Conservation (phyloP, 331 rosid genomes). For the Pyracantha coccinea region DNA sequence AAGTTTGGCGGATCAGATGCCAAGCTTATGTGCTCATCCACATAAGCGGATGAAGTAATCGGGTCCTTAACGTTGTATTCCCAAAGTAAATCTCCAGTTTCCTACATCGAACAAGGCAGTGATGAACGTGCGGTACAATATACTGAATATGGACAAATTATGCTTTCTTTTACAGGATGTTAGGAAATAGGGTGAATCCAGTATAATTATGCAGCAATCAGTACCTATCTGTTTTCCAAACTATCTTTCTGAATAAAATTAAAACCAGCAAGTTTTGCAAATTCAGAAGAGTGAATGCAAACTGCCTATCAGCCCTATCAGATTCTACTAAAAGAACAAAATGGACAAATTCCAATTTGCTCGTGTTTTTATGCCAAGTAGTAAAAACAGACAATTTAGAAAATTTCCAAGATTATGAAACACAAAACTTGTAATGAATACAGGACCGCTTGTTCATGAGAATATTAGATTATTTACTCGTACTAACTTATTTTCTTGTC, state of each 20-base stretch:
- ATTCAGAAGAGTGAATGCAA: too few species aligned
- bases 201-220: neutral
- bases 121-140: neutral
- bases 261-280: neutral
- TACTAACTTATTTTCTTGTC: neutral
- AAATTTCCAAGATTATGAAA: neutral
- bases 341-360: neutral
- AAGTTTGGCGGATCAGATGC: slow-evolving; percentile 26
- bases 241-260: neutral
- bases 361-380: neutral
- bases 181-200: neutral
- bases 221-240: neutral
- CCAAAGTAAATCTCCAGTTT: slow-evolving; percentile 61
- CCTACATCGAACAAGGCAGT: slow-evolving; percentile 35
- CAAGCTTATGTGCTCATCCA: slow-evolving; percentile 60
- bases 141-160: neutral
- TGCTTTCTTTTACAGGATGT: neutral
- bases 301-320: neutral
- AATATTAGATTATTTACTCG: neutral
- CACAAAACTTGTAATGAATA: neutral
- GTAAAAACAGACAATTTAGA: neutral
- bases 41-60: slow-evolving; percentile 75
- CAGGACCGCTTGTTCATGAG: neutral
- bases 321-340: neutral
- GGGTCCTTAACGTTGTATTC: slow-evolving; percentile 68